Conservation (phyloP, 768 basidiomycete genomes). For the Leucosporidium yakuticum region DNA sequence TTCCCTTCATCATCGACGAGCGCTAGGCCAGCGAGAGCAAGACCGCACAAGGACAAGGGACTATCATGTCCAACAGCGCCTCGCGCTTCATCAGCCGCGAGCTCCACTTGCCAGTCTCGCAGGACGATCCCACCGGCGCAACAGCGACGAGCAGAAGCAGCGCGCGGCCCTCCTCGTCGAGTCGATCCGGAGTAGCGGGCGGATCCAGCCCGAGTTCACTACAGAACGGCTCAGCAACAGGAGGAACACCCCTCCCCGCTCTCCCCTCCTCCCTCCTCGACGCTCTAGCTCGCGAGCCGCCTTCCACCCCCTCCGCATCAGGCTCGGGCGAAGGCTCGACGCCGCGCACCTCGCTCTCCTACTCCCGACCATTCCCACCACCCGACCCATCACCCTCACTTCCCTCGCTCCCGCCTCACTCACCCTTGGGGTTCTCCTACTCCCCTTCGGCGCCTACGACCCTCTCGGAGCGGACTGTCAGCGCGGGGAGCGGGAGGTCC, state of each 20-base stretch:
- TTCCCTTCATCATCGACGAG: too few relatives aligned
- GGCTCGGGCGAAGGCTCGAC: background rate
- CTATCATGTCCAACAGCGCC: too few relatives aligned
- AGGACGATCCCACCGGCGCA: background rate
- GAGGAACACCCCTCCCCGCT: background rate
- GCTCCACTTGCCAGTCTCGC: background rate
- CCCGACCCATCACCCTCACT: background rate
- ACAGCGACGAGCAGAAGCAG: background rate
- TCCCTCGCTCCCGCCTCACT: constrained; percentile 7
- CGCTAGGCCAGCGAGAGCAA: too few relatives aligned
- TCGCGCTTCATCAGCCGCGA: background rate
- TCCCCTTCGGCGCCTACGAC: background rate
- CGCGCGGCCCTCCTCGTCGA: background rate
- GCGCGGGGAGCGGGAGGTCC: too few relatives aligned
- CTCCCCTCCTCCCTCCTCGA: constrained; percentile 17
- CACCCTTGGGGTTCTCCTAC: constrained; percentile 3
- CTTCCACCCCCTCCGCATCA: background rate
- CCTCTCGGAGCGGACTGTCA: too few relatives aligned
- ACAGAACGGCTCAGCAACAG: too few relatives aligned
- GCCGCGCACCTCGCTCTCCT: background rate
- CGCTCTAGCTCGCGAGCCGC: constrained; percentile 19
- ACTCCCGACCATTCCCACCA: background rate
- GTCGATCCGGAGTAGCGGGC: background rate
- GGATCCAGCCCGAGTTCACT: background rate
- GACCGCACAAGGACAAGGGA: too few relatives aligned